Base-by-base conservation (phyloP, 1,139 yeast genomes). In the Sugiyamaella novakii region DNA sequence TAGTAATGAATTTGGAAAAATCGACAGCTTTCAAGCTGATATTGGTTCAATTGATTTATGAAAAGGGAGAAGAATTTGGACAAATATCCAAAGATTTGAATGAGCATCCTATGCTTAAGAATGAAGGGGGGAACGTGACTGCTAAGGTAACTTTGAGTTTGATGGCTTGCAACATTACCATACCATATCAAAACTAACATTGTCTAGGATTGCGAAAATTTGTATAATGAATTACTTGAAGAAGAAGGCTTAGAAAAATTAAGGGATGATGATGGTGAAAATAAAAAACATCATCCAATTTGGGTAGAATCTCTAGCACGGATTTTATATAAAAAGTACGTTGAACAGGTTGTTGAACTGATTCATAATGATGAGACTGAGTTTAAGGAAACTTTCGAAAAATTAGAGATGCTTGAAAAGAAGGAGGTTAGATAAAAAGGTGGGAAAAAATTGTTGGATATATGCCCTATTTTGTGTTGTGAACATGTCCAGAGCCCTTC, bases 11-110 rank as follows among this genome's bases (percentile, higher is more conserved):
- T 12, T 27, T 19, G 22, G 41, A 38, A 5, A 37, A 39, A 37
- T 51, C 50, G 3, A 50, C 57, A 11, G 52, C 67, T 29, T 65
- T 63, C 53, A 60, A 64, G 54, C 64, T 69, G 44, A 53, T 69
- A 8, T 56, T 69, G 34, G 67, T 68, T 1, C 73, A 69, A 54
- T 55, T 62, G 35, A 62, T 68, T 3, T 65, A 67, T 49, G 69
- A 67, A 50, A 55, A 58, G 37, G 70, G 70, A 6, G 68, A 64
- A 42, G 51, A 28, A 12, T 68, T 66, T 51, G 55, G 50, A 4
- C 53, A 55, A 18, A 55, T 69, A 10, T 59, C 68, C 5, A 54
- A 57, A n/a, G 58, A 54, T 25, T 50, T 69, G 50, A 58, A 59
- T 27, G 40, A 55, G 12, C 73, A 69, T 53, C 67, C 71, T n/a